A percentile compares a stretch with the other conserved stretches of the same genome.
phyloP scores from a whole-genome alignment of 148 eudicot species.

The Rhododendron vialii region DNA sequence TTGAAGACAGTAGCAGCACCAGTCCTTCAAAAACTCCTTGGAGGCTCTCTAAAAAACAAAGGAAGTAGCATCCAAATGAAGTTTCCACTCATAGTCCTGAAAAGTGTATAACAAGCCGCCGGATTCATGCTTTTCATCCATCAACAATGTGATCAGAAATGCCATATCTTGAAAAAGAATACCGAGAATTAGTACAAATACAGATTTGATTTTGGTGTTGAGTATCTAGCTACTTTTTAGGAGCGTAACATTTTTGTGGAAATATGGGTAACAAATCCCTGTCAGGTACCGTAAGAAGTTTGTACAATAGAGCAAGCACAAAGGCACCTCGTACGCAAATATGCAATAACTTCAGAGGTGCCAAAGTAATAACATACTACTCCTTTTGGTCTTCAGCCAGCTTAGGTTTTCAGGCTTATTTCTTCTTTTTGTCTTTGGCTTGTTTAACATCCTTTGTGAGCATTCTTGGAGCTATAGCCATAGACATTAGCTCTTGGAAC shows the following conservation, averaged over 20 bases:
- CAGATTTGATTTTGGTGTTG: neutral
- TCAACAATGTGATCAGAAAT: neutral
- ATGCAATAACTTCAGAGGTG: neutral
- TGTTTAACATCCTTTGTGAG: slow-evolving; percentile 76
- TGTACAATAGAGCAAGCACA: neutral
- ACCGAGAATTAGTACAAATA: neutral
- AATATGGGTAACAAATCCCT: neutral
- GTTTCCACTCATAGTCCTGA: neutral
- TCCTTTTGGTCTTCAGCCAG: neutral
- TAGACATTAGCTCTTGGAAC: slow-evolving; percentile 98
- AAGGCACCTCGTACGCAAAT: neutral
- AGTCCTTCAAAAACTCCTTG: neutral
- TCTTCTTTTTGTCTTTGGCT: slow-evolving; percentile 62
- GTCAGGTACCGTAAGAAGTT: neutral
- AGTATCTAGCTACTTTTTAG: neutral
- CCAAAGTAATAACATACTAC: neutral
- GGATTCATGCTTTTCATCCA: neutral
- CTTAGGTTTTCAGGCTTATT: slow-evolving; percentile 34
- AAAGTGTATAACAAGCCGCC: neutral
- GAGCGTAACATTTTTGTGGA: neutral
- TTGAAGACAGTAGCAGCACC: neutral
- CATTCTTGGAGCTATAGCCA: slow-evolving; percentile 99
- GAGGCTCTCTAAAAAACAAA: neutral
- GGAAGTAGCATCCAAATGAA: neutral
- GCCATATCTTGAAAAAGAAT: neutral